Evolutionary conservation across 2,329 filamentous ascomycete species (phyloP), one percentile per base, ranked within the genome.

Genomic region (Lasiodiplodia sp.): DNA sequence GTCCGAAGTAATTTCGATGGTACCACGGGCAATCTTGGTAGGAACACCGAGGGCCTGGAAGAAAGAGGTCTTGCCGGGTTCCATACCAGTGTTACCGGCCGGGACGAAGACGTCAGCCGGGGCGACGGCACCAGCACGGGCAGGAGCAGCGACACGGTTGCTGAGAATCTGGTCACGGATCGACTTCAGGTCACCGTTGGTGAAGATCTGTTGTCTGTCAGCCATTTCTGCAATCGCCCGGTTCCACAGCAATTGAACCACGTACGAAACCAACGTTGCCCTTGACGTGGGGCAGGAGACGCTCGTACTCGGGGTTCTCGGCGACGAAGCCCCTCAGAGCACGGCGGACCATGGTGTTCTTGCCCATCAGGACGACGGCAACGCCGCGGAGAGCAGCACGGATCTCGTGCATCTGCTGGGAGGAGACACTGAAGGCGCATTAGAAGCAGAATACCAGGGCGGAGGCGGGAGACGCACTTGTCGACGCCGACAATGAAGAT

Each of bases 321-420:
- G 78, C 66, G 79, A 97, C 82, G 88, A 99, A 97, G 82, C 92
- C 95, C 88, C 95, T 97, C 82, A 99, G 88, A 79, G 96, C 96
- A 88, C 96, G 94, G 84, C 96, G 96, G 82, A 97, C 91, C 92
- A 99, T 99, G 85, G 96, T 99, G 91, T 99, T 99, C 92, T 97
- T 97, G 82, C 94, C 96, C 96, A 98, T 98, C 86, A 99, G 88
- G 78, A 99, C 94, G 78, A 98, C 92, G 85, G 90, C 94, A 85
- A 97, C 86, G 72, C 91, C 91, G 83, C 96, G 94, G 83, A 99
- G 92, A 79, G 93, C 86, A 80, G 91, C 86, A 84, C 96, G 92
- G 85, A 99, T 98, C 90, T 99, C 96, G 93, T 99, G 96, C 96
- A 99, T 99, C 91, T 99, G 96, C 91, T 99, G 96, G 78, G 96